phyloP scores from a whole-genome alignment of 2,329 filamentous ascomycete species.

The Ascocoryne sarcoides region DNA sequence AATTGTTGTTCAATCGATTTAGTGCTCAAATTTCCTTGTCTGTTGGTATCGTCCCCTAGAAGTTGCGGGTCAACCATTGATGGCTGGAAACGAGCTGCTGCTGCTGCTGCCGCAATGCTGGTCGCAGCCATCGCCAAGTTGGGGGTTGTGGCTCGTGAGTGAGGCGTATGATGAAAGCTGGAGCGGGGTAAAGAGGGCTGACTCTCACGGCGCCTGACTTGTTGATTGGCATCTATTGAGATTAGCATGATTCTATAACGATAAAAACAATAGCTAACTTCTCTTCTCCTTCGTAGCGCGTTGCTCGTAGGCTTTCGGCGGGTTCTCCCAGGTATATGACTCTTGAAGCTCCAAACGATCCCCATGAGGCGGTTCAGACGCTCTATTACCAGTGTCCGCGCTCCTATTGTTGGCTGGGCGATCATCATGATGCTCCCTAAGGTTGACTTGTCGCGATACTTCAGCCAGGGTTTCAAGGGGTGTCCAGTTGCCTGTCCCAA shows the following conservation, averaged over 20 bases:
- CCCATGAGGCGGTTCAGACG: slow-evolving; percentile 16
- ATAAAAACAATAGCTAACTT: slow-evolving; percentile 30
- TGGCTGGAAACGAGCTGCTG: slow-evolving; percentile 23
- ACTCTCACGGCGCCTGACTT: slow-evolving; percentile 14
- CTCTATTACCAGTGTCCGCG: slow-evolving; percentile 19
- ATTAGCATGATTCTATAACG: slow-evolving; percentile 23
- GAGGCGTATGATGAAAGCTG: slow-evolving; percentile 10
- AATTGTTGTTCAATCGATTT: slow-evolving; percentile 18
- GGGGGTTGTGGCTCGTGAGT: slow-evolving; percentile 22
- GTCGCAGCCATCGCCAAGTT: slow-evolving; percentile 24
- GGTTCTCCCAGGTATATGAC: slow-evolving; percentile 49
- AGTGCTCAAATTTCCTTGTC: slow-evolving; percentile 11
- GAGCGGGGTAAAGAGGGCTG: slow-evolving; percentile 9
- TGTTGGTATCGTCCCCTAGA: slow-evolving; percentile 20
- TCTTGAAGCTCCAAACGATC: slow-evolving; percentile 45
- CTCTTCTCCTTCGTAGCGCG: slow-evolving; percentile 30
- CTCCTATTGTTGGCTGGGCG: slow-evolving; percentile 39
- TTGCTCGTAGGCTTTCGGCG: slow-evolving; percentile 41
- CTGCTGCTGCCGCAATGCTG: slow-evolving; percentile 18
- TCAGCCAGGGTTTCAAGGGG: slow-evolving; percentile 81
- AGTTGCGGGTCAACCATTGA: slow-evolving; percentile 29
- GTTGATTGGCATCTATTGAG: slow-evolving; percentile 11
- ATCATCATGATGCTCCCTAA: slow-evolving; percentile 50
- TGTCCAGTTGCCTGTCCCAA: slow-evolving; percentile 57
- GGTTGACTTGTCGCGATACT: slow-evolving; percentile 72